phyloP scores from a whole-genome alignment of 345 rosid species.

The Citrus glauca region DNA sequence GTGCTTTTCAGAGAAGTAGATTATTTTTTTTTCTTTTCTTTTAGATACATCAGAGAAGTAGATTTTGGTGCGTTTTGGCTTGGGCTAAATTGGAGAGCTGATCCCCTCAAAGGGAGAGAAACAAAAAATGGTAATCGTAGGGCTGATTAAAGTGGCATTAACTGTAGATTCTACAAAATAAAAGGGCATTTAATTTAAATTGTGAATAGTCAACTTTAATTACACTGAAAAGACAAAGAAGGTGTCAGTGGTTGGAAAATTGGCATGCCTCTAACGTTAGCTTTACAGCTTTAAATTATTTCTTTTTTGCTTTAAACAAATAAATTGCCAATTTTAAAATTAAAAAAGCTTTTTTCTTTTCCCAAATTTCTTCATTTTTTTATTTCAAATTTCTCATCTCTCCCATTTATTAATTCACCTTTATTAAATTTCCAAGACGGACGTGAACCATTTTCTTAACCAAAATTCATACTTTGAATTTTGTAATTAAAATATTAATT shows the following conservation, averaged over 20 bases:
- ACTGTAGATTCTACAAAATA: constrained; percentile 22
- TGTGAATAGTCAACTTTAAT: constrained; percentile 38
- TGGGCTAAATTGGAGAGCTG: too few relatives aligned
- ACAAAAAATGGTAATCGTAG: neutral
- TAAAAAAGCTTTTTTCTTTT: constrained; percentile 29
- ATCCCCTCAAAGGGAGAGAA: too few relatives aligned
- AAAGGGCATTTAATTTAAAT: constrained; percentile 18
- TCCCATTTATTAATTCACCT: constrained; percentile 33
- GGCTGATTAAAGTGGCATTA: constrained; percentile 27
- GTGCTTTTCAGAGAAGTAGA: neutral
- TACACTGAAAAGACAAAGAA: constrained; percentile 44
- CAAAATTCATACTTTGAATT: constrained; percentile 76
- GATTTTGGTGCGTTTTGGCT: too few relatives aligned
- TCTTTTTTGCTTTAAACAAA: constrained; percentile 22
- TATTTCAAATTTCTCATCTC: constrained; percentile 17
- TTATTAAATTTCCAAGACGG: constrained; percentile 82
- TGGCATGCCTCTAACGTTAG: constrained; percentile 45
- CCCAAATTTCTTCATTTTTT: constrained; percentile 17
- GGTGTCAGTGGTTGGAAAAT: constrained; percentile 61
- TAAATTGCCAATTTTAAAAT: constrained; percentile 21
- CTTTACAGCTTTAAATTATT: constrained; percentile 56
- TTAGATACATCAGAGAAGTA: too few relatives aligned
- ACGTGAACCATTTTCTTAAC: constrained; percentile 90
- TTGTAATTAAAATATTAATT: constrained; percentile 60
- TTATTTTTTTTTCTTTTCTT: too few relatives aligned